Percentiles rank a stretch among this genome's conserved stretches.
These are phyloP conservation scores for Russula ochroleuca DNA, from an alignment of 768 basidiomycete species.

Conservation along the genomic window DNA sequence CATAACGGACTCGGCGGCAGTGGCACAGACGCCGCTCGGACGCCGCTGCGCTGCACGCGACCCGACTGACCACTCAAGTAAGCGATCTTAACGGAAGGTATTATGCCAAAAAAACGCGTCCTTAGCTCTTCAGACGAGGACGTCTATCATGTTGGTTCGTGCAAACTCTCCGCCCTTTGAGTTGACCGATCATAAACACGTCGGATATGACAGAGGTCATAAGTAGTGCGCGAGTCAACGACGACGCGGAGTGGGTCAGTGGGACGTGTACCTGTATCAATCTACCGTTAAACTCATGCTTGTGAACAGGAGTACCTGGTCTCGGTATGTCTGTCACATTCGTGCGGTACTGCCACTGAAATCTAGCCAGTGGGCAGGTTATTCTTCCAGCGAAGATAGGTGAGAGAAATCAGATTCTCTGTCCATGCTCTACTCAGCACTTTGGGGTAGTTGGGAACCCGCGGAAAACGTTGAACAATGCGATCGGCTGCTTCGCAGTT, in stretches of 20 bases:
- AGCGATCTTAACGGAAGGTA: neutral
- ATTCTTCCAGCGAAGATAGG: conserved; percentile 55
- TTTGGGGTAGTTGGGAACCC: conserved; percentile 65
- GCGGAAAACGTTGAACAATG: conserved; percentile 54
- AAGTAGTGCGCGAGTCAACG: conserved; percentile 50
- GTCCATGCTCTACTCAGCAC: conserved; percentile 12
- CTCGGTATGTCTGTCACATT: conserved; percentile 43
- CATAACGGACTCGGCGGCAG: neutral
- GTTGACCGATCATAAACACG: neutral
- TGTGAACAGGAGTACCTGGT: conserved; percentile 58
- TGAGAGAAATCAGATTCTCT: conserved; percentile 31
- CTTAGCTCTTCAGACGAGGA: conserved; percentile 23
- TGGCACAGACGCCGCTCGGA: neutral
- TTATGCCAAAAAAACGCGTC: conserved; percentile 4
- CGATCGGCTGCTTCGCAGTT: conserved; percentile 54
- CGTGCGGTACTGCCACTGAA: neutral
- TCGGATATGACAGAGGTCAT: conserved; percentile 50
- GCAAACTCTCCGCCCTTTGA: neutral
- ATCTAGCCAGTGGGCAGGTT: conserved; percentile 58
- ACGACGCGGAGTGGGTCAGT: conserved; percentile 51
- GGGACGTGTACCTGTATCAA: neutral
- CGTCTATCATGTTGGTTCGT: conserved; percentile 32
- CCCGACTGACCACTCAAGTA: neutral
- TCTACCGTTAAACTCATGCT: neutral
- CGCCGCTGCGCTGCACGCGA: neutral